Conservation (phyloP, 257 asterid genomes). For the Vinca minor region DNA sequence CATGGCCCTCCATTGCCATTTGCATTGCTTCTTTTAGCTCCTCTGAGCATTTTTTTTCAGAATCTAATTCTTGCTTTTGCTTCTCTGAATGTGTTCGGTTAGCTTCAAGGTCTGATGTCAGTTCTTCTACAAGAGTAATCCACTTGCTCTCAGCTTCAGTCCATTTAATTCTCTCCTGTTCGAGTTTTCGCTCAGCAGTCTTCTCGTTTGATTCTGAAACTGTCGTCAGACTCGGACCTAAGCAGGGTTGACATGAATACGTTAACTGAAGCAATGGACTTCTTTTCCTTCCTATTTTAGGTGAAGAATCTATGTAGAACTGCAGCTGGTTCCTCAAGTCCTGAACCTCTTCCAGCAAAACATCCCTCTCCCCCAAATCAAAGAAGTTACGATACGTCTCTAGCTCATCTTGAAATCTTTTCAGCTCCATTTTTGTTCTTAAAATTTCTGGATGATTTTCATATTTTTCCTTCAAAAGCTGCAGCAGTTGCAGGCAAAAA, state of each 20-base stretch:
- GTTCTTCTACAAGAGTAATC: conserved; percentile 79
- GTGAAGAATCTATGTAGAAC: conserved; percentile 61
- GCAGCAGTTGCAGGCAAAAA: conserved; percentile 27
- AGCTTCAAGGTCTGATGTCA: conserved; percentile 61
- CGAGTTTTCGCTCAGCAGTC: conserved; percentile 53
- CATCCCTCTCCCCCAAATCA: conserved; percentile 94
- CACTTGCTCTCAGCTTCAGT: conserved; percentile 82
- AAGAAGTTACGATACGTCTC: conserved; percentile 76
- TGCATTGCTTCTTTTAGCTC: conserved; percentile 98
- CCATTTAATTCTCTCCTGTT: conserved; percentile 74
- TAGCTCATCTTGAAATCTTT: conserved; percentile 71
- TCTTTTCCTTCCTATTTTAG: conserved; percentile 44
- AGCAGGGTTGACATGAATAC: conserved; percentile 56
- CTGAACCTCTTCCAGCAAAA: conserved; percentile 80
- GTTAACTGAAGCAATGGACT: conserved; percentile 51
- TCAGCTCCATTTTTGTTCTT: conserved; percentile 63
- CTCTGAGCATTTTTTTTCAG: conserved; percentile 76
- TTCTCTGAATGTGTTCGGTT: conserved; percentile 38
- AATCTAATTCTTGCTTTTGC: conserved; percentile 72
- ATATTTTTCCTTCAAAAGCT: conserved; percentile 78
- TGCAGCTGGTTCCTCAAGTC: conserved; percentile 78
- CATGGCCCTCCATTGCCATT: conserved; percentile 98
- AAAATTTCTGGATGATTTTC: conserved; percentile 83
- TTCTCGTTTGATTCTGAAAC: conserved; percentile 40
- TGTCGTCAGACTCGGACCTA: conserved; percentile 34